Evolutionary conservation across 1,284 basidiomycete genomes (phyloP), one percentile per base, ranked within the genome.

Genomic region (Trichosporon sp.): DNA sequence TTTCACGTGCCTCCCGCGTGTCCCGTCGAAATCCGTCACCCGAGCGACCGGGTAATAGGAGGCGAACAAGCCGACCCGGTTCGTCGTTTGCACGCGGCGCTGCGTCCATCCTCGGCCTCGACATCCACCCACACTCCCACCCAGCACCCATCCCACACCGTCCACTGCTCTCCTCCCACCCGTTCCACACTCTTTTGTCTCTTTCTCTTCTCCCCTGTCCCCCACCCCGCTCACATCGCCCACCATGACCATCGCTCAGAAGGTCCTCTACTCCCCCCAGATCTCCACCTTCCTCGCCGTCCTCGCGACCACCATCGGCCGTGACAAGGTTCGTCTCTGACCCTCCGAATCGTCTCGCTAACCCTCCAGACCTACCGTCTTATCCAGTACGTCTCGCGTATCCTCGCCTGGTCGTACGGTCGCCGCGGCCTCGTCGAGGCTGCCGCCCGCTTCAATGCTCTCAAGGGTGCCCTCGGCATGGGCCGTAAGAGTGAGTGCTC

Each of bases 301-400:
- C 56, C 87, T 90, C 60, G 87, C 87, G 53, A 94, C 92, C 1
- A 95, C 92, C 15, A 81, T 92, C 58, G 95, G 93, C 8, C 87
- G 95, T 63, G 95, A 97, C 86, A 98, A 97, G 89, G 91, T 89
- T 31, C 38, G 21, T 25, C 21, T 9, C 12, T 13, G 27, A n/a
- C 11, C 25, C 53, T 3, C 53, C 58, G 29, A 23, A 21, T 47
- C 65, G 5, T 31, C 29, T 38, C 32, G 29, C 65, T 67, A 2
- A 65, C 66, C 11, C 11, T 8, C 44, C 69, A 95, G 93, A 86
- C 90, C 44, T 96, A 98, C 84, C 90, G 96, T 75, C 88, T 93
- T 31, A 83, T 95, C 70, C 96, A 99, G 85, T 98, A 95, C 84
- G 89, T 93, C 73, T 87, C 96, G 62, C 90, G 96, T 27, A 90